phyloP scores from a whole-genome alignment of 768 basidiomycete species.

The Kwoniella botswanensis region DNA sequence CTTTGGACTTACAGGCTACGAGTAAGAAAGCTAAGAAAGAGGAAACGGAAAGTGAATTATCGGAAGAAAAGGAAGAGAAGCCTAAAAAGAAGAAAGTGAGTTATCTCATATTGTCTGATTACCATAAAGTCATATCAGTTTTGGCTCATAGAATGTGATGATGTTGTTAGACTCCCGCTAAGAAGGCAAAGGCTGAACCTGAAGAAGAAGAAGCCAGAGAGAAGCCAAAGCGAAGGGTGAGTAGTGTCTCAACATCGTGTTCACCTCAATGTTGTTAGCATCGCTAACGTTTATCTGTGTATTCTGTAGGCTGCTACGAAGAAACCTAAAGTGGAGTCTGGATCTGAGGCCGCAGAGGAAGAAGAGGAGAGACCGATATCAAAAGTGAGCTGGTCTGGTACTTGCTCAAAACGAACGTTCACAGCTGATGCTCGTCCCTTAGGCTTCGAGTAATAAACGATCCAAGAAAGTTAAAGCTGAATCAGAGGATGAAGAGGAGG shows the following conservation, averaged over 20 bases:
- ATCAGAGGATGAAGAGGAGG: slow-evolving; percentile 27
- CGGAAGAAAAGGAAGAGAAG: slow-evolving; percentile 32
- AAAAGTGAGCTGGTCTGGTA: slow-evolving; percentile 51
- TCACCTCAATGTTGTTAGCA: too few species aligned
- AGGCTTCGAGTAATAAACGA: slow-evolving; percentile 12
- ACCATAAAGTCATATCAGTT: neutral
- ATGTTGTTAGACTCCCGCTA: neutral
- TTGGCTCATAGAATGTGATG: neutral
- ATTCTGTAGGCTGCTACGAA: slow-evolving; percentile 31
- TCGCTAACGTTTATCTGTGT: too few species aligned
- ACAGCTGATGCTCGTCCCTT: slow-evolving; percentile 14
- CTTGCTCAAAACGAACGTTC: slow-evolving; percentile 60
- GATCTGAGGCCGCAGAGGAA: slow-evolving; percentile 57
- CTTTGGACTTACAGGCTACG: neutral
- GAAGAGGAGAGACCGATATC: slow-evolving; percentile 39
- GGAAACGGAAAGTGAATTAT: slow-evolving; percentile 35
- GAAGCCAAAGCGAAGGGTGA: slow-evolving; percentile 19
- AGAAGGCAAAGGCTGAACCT: slow-evolving; percentile 58
- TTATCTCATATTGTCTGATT: neutral
- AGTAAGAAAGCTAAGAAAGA: slow-evolving; percentile 23
- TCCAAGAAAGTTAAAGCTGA: slow-evolving; percentile 28
- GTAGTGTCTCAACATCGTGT: neutral
- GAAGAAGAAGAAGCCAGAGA: slow-evolving; percentile 32
- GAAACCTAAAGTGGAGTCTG: slow-evolving; percentile 18
- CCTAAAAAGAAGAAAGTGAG: slow-evolving; percentile 4